Evolutionary conservation across 2,329 filamentous ascomycete genomes (phyloP).

Genomic region (Endoconidiophora polonica): DNA sequence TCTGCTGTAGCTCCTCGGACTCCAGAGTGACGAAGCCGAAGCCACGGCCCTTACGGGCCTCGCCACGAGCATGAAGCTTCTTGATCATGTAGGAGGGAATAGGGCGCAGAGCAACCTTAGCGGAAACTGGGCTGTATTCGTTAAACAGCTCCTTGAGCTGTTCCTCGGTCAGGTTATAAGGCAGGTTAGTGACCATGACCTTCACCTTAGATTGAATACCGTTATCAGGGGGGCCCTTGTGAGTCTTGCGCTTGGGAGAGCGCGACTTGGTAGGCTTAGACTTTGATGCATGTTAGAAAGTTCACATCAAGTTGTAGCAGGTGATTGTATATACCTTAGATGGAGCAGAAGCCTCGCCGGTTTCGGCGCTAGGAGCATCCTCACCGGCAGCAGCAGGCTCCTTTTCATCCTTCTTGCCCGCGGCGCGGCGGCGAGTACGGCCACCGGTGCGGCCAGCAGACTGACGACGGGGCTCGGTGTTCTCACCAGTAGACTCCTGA

Average conservation of each 20-base stretch:
- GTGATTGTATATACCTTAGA: constrained; percentile 6
- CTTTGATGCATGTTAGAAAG: constrained; percentile 18
- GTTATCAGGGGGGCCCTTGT: constrained; percentile 78
- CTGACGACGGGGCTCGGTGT: constrained; percentile 44
- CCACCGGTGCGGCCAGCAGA: constrained; percentile 50
- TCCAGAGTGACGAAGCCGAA: constrained; percentile 96
- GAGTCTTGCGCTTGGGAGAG: constrained; percentile 33
- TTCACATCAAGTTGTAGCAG: background rate
- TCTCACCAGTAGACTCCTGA: constrained; percentile 69
- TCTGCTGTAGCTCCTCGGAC: constrained; percentile 90
- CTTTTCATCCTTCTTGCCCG: constrained; percentile 32
- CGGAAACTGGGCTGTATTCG: constrained; percentile 78
- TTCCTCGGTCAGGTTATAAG: constrained; percentile 94
- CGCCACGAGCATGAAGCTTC: constrained; percentile 96
- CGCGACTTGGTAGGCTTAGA: constrained; percentile 37
- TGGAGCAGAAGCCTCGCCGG: constrained; percentile 26
- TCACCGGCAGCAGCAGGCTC: constrained; percentile 16
- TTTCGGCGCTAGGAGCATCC: constrained; percentile 24
- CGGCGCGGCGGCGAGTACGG: constrained; percentile 47
- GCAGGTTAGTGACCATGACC: constrained; percentile 99
- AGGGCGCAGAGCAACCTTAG: constrained; percentile 95
- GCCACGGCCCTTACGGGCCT: constrained; percentile 96
- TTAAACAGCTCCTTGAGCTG: constrained; percentile 96
- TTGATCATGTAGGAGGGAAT: constrained; percentile 99
- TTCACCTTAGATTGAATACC: constrained; percentile 98